Base-by-base conservation (phyloP, 805 yeast genomes). In the Candida manassasensis region DNA sequence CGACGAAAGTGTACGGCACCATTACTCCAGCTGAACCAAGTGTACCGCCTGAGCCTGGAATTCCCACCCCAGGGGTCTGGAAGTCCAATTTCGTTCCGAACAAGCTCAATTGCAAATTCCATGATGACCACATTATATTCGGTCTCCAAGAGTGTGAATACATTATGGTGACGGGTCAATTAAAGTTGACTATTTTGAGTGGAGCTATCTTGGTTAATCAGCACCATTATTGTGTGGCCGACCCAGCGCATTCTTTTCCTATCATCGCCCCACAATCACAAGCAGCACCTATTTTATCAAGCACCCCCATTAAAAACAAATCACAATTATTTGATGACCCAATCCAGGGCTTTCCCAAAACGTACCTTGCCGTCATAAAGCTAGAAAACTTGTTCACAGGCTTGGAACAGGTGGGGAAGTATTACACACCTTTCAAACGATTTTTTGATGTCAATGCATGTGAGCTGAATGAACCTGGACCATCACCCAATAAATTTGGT, bases 141-240 rank as follows among this genome's bases (percentile, higher is more conserved):
- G 79, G 75, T 0, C 57, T 77, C 21, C 67, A 63, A 35, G 42
- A 52, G 2, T 52, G 55, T 18, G 76, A 77, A 38, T 60, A 49
- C 34, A 39, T 77, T 3, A 44, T 74, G 26, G 36, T 77, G 1
- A 56, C 60, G 36, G 83, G 84, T 1, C 76, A 69, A 39, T 75
- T 63, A 42, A 45, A 30, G 3, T 33, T 77, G 16, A 48, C 49
- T 3, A 55, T 77, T 0, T 68, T 65, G 40, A 50, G 71, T 34
- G 84, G 84, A 12, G 68, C 72, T 0, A 48, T 73, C 0, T 41
- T 53, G 3, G 40, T 77, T 1, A 77, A 78, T 42, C 61, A 69
- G 10, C 36, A 43, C 3, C 63, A 61, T 43, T 44, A 45, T 19
- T 21, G 49, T 3, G 42, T 38, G 31, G 48, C 44, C 36, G 56